phyloP scores from a whole-genome alignment of 768 basidiomycete genomes.

The Hydnum rufescens region DNA sequence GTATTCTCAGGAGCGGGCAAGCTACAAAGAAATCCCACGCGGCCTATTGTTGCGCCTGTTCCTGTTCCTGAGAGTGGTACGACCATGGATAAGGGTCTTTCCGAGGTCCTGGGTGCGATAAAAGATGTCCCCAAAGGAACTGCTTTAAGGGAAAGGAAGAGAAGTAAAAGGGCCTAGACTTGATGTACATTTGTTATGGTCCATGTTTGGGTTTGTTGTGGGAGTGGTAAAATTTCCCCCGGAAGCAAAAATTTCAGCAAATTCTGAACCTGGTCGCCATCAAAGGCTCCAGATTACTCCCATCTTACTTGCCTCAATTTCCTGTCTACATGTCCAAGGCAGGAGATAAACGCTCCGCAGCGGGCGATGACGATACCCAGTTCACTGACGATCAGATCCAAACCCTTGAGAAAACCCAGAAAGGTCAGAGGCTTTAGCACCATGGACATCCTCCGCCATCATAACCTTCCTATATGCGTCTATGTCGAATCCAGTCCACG shows the following conservation, averaged over 20 bases:
- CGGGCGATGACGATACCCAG: slow-evolving; percentile 5
- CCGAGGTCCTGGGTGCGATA: slow-evolving; percentile 39
- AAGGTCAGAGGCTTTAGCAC: neutral
- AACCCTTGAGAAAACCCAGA: slow-evolving; percentile 1
- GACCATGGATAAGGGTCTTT: slow-evolving; percentile 26
- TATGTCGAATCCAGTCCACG: slow-evolving; percentile 1
- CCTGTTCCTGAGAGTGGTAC: too few species aligned
- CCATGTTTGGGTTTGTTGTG: too few species aligned
- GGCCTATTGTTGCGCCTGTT: too few species aligned
- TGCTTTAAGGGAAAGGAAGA: neutral
- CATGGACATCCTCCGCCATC: neutral
- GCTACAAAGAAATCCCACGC: too few species aligned
- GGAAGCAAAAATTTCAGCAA: too few species aligned
- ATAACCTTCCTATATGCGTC: neutral
- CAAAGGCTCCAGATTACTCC: too few species aligned
- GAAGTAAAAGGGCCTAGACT: slow-evolving; percentile 10
- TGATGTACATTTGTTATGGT: neutral
- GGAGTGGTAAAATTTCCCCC: too few species aligned
- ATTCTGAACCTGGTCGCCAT: too few species aligned
- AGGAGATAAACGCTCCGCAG: neutral
- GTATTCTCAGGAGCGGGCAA: too few species aligned
- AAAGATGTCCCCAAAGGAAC: slow-evolving; percentile 29
- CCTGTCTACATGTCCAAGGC: neutral
- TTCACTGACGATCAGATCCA: slow-evolving; percentile 4
- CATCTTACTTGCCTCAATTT: too few species aligned